These are phyloP conservation scores for Exophiala dermatitidis DNA, from an alignment of 2,329 filamentous ascomycete genomes.

Conservation along the genomic window DNA sequence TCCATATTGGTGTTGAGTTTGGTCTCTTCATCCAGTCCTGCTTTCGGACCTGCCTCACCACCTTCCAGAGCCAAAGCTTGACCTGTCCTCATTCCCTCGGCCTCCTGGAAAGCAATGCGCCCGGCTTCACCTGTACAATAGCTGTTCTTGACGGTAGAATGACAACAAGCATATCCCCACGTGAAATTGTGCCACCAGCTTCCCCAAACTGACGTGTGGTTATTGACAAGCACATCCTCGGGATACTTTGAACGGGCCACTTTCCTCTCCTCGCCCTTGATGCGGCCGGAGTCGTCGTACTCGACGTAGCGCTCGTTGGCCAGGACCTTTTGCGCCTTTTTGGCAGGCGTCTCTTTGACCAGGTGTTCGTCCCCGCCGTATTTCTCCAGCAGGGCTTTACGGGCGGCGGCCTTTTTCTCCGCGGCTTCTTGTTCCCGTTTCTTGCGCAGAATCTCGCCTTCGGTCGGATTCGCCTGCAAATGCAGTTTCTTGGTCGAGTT, in stretches of 20 bases:
- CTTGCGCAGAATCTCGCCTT: conserved; percentile 75
- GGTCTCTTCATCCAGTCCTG: not conserved
- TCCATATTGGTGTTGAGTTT: not conserved
- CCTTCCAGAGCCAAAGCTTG: conserved; percentile 35
- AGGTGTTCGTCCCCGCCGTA: conserved; percentile 67
- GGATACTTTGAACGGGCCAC: conserved; percentile 82
- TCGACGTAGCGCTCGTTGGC: conserved; percentile 72
- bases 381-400: conserved; percentile 67
- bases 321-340: conserved; percentile 42
- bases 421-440: conserved; percentile 70
- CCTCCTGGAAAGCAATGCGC: conserved; percentile 69
- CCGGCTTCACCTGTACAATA: conserved; percentile 94
- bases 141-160: conserved; percentile 88
- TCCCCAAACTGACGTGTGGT: conserved; percentile 88
- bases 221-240: conserved; percentile 81
- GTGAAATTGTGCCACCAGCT: conserved; percentile 95
- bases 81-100: conserved; percentile 53
- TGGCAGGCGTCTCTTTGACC: conserved; percentile 54
- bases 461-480: conserved; percentile 92
- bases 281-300: conserved; percentile 80
- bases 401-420: conserved; percentile 58
- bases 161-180: conserved; percentile 96
- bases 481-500: conserved; percentile 53
- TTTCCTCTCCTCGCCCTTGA: conserved; percentile 62
- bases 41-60: conserved; percentile 4